Evolutionary conservation across 1,284 basidiomycete species (phyloP), one percentile per base, ranked within the genome.

Genomic region (Neolentinus lepideus): DNA sequence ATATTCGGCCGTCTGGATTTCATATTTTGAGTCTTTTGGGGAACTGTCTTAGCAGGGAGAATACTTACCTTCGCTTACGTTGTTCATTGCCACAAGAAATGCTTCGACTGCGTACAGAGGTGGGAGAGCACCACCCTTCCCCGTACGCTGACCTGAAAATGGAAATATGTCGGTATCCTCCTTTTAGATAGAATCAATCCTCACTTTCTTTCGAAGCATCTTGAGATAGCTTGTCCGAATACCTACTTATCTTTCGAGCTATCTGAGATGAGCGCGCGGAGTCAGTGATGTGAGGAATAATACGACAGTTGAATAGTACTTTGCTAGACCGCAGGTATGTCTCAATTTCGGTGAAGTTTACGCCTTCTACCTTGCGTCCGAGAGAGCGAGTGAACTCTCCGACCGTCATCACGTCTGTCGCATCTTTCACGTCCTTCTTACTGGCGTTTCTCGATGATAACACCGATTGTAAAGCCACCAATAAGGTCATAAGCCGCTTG

Each of bases 271-370:
- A n/a, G n/a, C n/a, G n/a, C n/a, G n/a, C n/a, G n/a, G n/a, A n/a
- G n/a, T n/a, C n/a, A n/a, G n/a, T n/a, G n/a, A n/a, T n/a, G n/a
- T n/a, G n/a, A n/a, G n/a, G n/a, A n/a, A n/a, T n/a, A n/a, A n/a
- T n/a, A n/a, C n/a, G n/a, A n/a, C n/a, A n/a, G n/a, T n/a, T n/a
- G n/a, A n/a, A 16, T 16, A 43, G 38, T 11, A 94, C 88, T 76
- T 95, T 96, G 65, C 91, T 95, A 56, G 79, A 82, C 66, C 84
- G 88, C 52, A 98, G 73, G 72, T 98, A 99, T 12, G 73, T 71
- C 62, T 92, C 88, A 27, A 98, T 79, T 65, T 93, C 91, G 52
- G 94, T 71, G 48, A 95, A 69, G 65, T 98, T 98, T 57, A 88
- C 85, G 35, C 78, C 81, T 63, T 75, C 79, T n/a, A 79, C 81